Evolutionary conservation across 768 basidiomycete species (phyloP).

Genomic region (Strobilomyces dryophilus): DNA sequence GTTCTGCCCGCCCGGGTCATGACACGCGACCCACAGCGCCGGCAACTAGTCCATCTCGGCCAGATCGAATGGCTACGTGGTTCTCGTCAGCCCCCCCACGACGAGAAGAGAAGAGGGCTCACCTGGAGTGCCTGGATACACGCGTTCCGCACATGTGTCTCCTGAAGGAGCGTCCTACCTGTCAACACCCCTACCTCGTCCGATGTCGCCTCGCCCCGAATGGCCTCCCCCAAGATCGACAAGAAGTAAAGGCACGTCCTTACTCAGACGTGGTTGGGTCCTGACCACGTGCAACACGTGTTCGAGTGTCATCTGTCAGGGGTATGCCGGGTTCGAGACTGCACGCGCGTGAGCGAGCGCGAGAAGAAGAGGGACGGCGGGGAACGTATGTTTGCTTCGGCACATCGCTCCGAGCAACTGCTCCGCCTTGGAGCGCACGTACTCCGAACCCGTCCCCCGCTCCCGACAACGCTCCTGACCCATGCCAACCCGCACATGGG

Average conservation of each 20-base stretch:
- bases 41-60: slow-evolving; percentile 94
- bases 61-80: slow-evolving; percentile 77
- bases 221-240: slow-evolving; percentile 78
- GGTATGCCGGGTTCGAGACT: slow-evolving; percentile 74
- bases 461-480: slow-evolving; percentile 54
- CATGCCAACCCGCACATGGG: slow-evolving; percentile 67
- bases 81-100: not conserved
- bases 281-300: slow-evolving; percentile 70
- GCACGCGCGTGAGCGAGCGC: not conserved
- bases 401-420: slow-evolving; percentile 63
- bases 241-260: slow-evolving; percentile 78
- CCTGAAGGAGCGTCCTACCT: slow-evolving; percentile 73
- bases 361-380: not conserved
- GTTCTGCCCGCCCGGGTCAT: slow-evolving; percentile 90
- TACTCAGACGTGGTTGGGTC: slow-evolving; percentile 74
- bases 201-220: slow-evolving; percentile 55
- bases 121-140: slow-evolving; percentile 92
- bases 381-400: slow-evolving; percentile 25
- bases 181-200: slow-evolving; percentile 68
- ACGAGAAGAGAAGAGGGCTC: slow-evolving; percentile 9
- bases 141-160: slow-evolving; percentile 82
- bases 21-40: slow-evolving; percentile 81
- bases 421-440: slow-evolving; percentile 55
- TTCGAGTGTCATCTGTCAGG: slow-evolving; percentile 64
- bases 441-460: slow-evolving; percentile 47